Base-by-base conservation (phyloP, 2,329 filamentous ascomycete species). In the Tolypocladium ovalisporum region DNA sequence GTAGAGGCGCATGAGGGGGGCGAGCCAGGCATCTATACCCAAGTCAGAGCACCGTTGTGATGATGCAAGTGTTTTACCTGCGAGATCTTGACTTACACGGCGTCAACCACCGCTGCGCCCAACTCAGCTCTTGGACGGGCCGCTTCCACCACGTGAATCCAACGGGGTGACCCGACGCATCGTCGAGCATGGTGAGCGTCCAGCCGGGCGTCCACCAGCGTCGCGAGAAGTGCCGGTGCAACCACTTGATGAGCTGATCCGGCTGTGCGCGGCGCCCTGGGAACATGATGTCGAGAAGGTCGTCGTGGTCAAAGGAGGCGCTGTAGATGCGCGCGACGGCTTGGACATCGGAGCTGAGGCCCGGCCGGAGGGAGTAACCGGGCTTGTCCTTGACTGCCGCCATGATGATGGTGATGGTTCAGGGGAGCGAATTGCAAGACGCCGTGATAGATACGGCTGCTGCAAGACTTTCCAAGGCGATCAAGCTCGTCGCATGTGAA, bases 131-230 rank as follows among this genome's bases (percentile, higher is more conserved):
- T 9, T 57, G 58, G 2, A 40, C 47, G 3, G 70, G 69, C 27
- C 63, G 63, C 58, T 70, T 66, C 68, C 71, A 72, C 67, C 69
- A 74, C 7, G 68, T 59, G 47, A 73, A 70, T 1, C 62, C 72
- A 7, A 68, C 67, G 6, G 68, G 29, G 7, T 36, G 58, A 8
- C 58, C 60, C 13, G 13, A 52, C 51, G 19, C 55, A 4, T 63
- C 57, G 32, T 59, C 62, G 51, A 67, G 54, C 49, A 68, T 62
- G 22, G 65, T 64, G 22, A 74, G 64, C 52, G 62, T 39, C 54
- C 67, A 73, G 24, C 70, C 67, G 4, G 64, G 60, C 1, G 65
- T 65, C 71, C 71, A 74, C 58, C 66, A 72, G 34, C 71, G 65
- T 24, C 62, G 39, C 52, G 61, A 57, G 52, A 72, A 71, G 49